Conservation (phyloP, 805 yeast species). For the Pichia manshurica region DNA sequence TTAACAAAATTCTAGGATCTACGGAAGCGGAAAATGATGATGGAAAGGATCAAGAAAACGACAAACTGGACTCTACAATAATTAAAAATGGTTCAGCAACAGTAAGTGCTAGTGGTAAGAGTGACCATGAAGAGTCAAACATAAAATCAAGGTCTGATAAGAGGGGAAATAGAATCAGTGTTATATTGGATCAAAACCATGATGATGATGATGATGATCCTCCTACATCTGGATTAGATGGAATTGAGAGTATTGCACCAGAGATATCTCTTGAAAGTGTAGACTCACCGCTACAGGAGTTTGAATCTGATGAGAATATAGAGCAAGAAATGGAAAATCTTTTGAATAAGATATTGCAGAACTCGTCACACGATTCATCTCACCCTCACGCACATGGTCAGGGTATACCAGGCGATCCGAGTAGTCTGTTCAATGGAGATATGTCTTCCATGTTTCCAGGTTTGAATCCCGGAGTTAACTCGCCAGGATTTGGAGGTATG, state of each 20-base stretch:
- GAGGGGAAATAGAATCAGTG: constrained; percentile 1
- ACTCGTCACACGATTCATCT: constrained; percentile 1
- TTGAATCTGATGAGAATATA: constrained; percentile 9
- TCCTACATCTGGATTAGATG: constrained; percentile 11
- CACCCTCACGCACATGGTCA: constrained; percentile 8
- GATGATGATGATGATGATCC: constrained; percentile 13
- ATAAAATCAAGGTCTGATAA: not conserved
- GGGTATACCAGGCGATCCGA: not conserved
- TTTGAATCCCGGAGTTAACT: not conserved
- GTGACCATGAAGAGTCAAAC: not conserved
- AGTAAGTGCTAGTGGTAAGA: not conserved
- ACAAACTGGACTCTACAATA: not conserved
- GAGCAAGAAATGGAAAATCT: constrained; percentile 15
- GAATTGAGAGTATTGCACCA: constrained; percentile 5
- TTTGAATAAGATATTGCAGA: constrained; percentile 9
- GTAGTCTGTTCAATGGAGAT: not conserved
- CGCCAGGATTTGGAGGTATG: not conserved
- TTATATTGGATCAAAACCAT: not conserved
- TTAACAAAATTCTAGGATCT: constrained; percentile 43
- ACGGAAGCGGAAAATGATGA: not conserved
- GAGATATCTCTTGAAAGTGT: constrained; percentile 15
- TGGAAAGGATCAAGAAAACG: too few species aligned
- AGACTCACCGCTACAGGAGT: constrained; percentile 7
- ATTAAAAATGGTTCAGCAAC: not conserved
- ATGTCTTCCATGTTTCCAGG: constrained; percentile 19